These are phyloP conservation scores for Phytophthora sansomeana DNA, from an alignment of 352 stramenopile species.

Conservation along the genomic window DNA sequence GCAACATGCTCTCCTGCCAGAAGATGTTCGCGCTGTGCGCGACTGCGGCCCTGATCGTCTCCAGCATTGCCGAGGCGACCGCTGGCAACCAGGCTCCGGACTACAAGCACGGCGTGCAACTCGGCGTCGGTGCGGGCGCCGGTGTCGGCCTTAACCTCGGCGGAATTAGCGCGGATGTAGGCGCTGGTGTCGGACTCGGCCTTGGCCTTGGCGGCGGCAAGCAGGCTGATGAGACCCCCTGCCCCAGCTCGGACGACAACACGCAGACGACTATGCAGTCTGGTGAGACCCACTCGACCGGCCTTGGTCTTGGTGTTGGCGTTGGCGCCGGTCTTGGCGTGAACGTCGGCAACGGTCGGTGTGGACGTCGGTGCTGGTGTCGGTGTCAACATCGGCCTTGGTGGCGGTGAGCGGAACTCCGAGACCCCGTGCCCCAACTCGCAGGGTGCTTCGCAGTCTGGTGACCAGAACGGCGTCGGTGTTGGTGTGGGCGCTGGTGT, in stretches of 20 bases:
- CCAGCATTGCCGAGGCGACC: constrained; percentile 28
- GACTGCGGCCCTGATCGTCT: constrained; percentile 35
- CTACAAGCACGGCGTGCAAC: constrained; percentile 32
- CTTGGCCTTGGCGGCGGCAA: constrained; percentile 4
- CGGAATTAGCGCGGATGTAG: background rate
- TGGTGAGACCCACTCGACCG: background rate
- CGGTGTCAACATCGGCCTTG: background rate
- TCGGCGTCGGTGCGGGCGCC: constrained; percentile 11
- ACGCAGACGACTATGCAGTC: constrained; percentile 7
- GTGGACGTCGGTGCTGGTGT: too few relatives aligned
- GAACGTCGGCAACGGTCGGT: constrained; percentile 8
- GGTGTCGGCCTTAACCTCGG: background rate
- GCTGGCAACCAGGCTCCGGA: constrained; percentile 16
- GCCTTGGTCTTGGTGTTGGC: constrained; percentile 8
- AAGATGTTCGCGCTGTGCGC: constrained; percentile 41
- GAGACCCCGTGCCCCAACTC: constrained; percentile 3
- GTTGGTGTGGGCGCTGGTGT: background rate
- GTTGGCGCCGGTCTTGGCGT: constrained; percentile 4
- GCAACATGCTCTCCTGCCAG: constrained; percentile 39
- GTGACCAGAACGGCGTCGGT: background rate
- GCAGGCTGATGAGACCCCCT: constrained; percentile 19
- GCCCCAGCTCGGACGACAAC: constrained; percentile 13
- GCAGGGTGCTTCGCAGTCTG: constrained; percentile 6
- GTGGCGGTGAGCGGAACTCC: background rate
- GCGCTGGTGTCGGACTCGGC: constrained; percentile 5